A percentile compares a stretch with the other conserved stretches of the same genome.
Conservation (phyloP, 1,284 basidiomycete genomes). For the Amylostereum chailletii region DNA sequence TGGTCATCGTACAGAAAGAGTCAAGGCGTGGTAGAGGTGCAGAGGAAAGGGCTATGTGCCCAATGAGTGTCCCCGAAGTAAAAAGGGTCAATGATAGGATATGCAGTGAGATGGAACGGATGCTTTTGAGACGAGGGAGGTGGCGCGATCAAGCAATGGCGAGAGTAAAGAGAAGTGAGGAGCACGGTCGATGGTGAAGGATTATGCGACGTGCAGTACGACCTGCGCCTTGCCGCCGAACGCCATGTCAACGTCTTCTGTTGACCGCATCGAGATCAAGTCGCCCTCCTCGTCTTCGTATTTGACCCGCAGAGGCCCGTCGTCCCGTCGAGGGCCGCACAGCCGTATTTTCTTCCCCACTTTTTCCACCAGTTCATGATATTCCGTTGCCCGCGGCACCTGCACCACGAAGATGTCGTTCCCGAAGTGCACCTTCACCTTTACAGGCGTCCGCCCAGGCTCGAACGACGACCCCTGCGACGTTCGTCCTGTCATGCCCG, state of each 20-base stretch:
- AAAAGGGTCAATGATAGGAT: no score
- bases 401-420: slow-evolving; percentile 92
- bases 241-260: slow-evolving; percentile 86
- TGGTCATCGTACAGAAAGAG: no score
- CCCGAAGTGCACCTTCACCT: slow-evolving; percentile 83
- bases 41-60: no score
- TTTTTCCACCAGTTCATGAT: slow-evolving; percentile 77
- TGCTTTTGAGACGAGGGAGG: neutral
- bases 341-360: slow-evolving; percentile 89
- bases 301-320: slow-evolving; percentile 74
- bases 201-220: slow-evolving; percentile 64
- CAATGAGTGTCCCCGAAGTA: no score
- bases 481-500: slow-evolving; percentile 42
- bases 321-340: slow-evolving; percentile 70
- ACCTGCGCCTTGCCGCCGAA: slow-evolving; percentile 62
- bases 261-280: slow-evolving; percentile 75
- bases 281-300: slow-evolving; percentile 92
- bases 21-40: no score
- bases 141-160: neutral
- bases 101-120: no score
- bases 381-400: slow-evolving; percentile 71
- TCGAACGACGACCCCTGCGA: slow-evolving; percentile 31
- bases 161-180: neutral
- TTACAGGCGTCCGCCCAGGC: slow-evolving; percentile 41
- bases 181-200: neutral